A percentile compares a stretch with the other conserved stretches of the same genome.
These are phyloP conservation scores for Phlyctochytrium arcticum DNA, from an alignment of 192 early-diverging fungal species.

Conservation along the genomic window DNA sequence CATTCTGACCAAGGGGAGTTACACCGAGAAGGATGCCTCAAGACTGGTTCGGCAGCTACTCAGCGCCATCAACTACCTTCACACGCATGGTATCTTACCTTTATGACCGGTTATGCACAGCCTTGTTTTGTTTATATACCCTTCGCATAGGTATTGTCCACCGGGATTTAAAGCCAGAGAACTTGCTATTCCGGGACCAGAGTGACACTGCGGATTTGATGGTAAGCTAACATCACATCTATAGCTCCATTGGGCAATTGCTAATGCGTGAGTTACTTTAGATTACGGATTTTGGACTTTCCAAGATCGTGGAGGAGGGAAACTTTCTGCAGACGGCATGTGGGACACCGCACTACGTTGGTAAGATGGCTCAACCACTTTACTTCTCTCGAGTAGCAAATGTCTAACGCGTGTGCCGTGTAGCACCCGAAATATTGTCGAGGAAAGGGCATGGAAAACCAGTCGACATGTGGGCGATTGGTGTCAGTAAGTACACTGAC, in stretches of 20 bases:
- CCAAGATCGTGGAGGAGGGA: conserved; percentile 55
- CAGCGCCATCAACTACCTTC: conserved; percentile 45
- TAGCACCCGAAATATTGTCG: conserved; percentile 66
- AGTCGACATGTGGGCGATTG: conserved; percentile 73
- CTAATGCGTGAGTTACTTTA: background rate
- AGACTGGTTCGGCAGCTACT: conserved; percentile 42
- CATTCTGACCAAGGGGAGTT: conserved; percentile 46
- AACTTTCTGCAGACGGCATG: conserved; percentile 65
- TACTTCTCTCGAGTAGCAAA: background rate
- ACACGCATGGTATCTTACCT: conserved; percentile 29
- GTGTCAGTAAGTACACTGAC: conserved; percentile 50
- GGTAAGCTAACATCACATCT: background rate
- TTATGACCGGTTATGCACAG: no score
- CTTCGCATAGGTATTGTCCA: conserved; percentile 43
- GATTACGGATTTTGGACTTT: conserved; percentile 74
- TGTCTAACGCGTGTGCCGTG: background rate
- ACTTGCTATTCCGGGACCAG: conserved; percentile 47
- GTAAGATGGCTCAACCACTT: background rate
- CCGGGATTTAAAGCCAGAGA: conserved; percentile 55
- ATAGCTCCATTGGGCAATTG: background rate
- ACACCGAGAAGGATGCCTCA: conserved; percentile 49
- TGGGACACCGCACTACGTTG: conserved; percentile 50
- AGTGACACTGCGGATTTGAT: conserved; percentile 48
- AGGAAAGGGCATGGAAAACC: conserved; percentile 60
- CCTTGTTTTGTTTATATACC: background rate